These are phyloP conservation scores for Phyllosticta ampelicida DNA, from an alignment of 2,329 filamentous ascomycete species.

Conservation along the genomic window DNA sequence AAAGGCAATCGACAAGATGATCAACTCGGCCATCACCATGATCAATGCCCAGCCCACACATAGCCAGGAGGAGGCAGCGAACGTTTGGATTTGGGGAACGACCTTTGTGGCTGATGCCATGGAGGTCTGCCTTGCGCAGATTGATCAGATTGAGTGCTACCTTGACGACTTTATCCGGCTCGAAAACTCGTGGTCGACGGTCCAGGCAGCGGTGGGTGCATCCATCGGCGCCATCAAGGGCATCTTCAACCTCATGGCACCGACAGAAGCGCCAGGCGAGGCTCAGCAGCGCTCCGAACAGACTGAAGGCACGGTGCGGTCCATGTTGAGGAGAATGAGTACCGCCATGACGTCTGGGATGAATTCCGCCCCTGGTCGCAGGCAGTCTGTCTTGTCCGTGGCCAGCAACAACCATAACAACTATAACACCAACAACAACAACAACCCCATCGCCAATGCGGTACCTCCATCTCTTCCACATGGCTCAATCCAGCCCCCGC, in stretches of 20 bases:
- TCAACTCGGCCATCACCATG: constrained; percentile 33
- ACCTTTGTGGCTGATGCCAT: constrained; percentile 37
- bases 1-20: constrained; percentile 37
- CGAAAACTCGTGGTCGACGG: constrained; percentile 33
- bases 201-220: constrained; percentile 31
- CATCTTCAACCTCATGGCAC: constrained; percentile 34
- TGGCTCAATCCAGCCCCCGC: background rate
- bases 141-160: constrained; percentile 29
- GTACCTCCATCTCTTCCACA: background rate
- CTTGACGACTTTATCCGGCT: constrained; percentile 37
- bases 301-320: constrained; percentile 7
- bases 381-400: constrained; percentile 6
- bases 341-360: constrained; percentile 8
- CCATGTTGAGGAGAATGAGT: constrained; percentile 11
- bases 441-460: background rate
- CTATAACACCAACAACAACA: background rate
- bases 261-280: constrained; percentile 16
- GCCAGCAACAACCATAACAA: background rate
- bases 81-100: constrained; percentile 35
- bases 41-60: constrained; percentile 30
- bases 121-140: constrained; percentile 31
- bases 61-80: constrained; percentile 32
- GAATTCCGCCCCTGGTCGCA: constrained; percentile 4
- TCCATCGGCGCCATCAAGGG: constrained; percentile 34
- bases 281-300: constrained; percentile 7